Percentiles rank a stretch among this genome's conserved stretches.
Conservation (phyloP, 2,329 filamentous ascomycete species). For the Aureobasidium sp. region DNA sequence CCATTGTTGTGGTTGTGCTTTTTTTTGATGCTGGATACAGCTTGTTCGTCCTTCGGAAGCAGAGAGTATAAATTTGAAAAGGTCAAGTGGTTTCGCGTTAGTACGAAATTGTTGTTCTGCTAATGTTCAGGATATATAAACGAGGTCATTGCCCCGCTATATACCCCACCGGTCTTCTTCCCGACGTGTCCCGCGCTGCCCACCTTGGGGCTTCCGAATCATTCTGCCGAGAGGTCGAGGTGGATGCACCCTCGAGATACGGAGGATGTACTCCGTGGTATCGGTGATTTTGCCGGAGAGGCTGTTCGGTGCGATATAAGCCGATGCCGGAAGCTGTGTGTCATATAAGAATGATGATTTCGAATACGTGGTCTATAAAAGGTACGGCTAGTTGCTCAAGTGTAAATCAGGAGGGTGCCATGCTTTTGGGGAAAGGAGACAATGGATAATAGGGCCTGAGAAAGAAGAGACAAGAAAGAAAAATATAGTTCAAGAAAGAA, state of each 20-base stretch:
- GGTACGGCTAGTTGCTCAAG: neutral
- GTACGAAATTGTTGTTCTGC: neutral
- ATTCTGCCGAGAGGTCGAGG: neutral
- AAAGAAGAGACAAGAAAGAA: neutral
- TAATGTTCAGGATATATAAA: conserved; percentile 1
- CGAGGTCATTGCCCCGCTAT: conserved; percentile 12
- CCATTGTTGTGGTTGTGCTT: conserved; percentile 12
- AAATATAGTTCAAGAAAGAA: neutral
- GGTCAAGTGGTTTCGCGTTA: neutral
- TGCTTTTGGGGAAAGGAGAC: neutral
- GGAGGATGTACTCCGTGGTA: neutral
- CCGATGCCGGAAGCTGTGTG: neutral
- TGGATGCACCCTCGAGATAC: neutral
- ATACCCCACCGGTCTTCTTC: conserved; percentile 6
- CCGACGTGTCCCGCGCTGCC: conserved; percentile 1
- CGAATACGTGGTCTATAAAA: neutral
- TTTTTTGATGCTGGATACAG: too few relatives aligned
- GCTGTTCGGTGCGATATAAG: neutral
- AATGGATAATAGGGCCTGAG: neutral
- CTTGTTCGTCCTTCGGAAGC: neutral
- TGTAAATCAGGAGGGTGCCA: neutral
- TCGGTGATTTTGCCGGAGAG: conserved; percentile 1
- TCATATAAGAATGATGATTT: neutral
- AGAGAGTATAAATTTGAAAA: neutral
- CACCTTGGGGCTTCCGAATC: neutral